phyloP scores from a whole-genome alignment of 345 rosid genomes.

The Rhizophora mangle region DNA sequence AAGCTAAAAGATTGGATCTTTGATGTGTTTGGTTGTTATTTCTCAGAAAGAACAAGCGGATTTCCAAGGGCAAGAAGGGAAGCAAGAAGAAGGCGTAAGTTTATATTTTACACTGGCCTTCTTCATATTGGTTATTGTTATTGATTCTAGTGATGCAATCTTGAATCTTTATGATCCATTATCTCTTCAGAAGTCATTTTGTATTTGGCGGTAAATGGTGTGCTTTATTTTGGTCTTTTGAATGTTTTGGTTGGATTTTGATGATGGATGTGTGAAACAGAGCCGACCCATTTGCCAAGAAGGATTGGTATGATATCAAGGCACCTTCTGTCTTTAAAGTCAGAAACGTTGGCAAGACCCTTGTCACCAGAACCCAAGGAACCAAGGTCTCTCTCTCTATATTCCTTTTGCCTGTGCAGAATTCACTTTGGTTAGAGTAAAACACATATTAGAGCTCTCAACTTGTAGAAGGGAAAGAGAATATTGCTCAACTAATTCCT shows the following conservation, averaged over 20 bases:
- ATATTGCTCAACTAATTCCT: too few relatives aligned
- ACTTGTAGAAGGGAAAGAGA: too few relatives aligned
- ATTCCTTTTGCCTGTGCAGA: not conserved
- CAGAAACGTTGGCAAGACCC: slow-evolving; percentile 83
- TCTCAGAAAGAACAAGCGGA: slow-evolving; percentile 86
- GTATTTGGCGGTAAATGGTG: not conserved
- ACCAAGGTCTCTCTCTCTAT: slow-evolving; percentile 58
- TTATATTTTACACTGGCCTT: not conserved
- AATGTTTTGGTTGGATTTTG: not conserved
- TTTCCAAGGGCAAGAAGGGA: slow-evolving; percentile 96
- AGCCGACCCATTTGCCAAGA: slow-evolving; percentile 89
- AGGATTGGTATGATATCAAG: slow-evolving; percentile 97
- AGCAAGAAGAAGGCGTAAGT: slow-evolving; percentile 96
- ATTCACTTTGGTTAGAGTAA: too few relatives aligned
- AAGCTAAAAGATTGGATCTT: not conserved
- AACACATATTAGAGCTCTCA: too few relatives aligned
- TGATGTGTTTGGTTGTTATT: slow-evolving; percentile 9
- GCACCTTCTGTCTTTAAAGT: slow-evolving; percentile 70
- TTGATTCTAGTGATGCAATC: not conserved
- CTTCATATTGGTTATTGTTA: not conserved
- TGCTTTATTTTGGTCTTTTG: not conserved
- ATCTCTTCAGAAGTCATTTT: not conserved
- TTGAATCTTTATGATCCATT: not conserved
- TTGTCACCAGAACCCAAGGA: slow-evolving; percentile 92
- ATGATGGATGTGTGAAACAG: slow-evolving; percentile 23